Conservation (phyloP, 2,329 filamentous ascomycete genomes). For the Fusarium aywerte region DNA sequence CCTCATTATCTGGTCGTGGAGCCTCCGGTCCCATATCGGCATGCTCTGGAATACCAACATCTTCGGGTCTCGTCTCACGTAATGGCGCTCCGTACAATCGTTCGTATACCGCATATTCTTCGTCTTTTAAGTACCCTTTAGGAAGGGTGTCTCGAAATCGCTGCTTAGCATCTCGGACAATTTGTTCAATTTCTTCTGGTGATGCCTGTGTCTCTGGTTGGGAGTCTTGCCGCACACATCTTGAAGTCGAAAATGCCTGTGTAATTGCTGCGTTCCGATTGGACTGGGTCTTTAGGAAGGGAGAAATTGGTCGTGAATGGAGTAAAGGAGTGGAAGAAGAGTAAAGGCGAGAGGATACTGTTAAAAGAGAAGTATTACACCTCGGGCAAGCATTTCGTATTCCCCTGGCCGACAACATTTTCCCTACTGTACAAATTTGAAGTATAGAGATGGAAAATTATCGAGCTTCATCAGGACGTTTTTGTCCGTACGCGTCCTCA, state of each 20-base stretch:
- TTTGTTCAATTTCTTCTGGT: constrained; percentile 63
- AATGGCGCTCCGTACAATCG: constrained; percentile 83
- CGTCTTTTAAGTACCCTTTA: constrained; percentile 72
- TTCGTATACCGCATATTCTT: constrained; percentile 81
- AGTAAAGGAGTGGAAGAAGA: constrained; percentile 24
- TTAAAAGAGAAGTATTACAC: constrained; percentile 38
- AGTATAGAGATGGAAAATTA: constrained; percentile 15
- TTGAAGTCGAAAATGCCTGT: constrained; percentile 49
- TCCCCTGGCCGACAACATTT: constrained; percentile 52
- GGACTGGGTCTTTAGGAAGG: constrained; percentile 34
- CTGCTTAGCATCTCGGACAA: constrained; percentile 77
- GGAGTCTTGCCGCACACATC: constrained; percentile 38
- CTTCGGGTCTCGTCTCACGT: constrained; percentile 68
- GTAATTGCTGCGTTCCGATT: constrained; percentile 45
- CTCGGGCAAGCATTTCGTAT: constrained; percentile 50
- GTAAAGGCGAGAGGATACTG: constrained; percentile 23
- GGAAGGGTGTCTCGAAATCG: constrained; percentile 82
- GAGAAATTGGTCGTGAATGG: constrained; percentile 32
- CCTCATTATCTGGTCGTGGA: constrained; percentile 49
- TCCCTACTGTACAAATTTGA: constrained; percentile 39
- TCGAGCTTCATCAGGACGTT: constrained; percentile 36
- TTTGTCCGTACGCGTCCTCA: constrained; percentile 44
- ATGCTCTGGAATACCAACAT: constrained; percentile 62
- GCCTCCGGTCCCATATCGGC: constrained; percentile 50
- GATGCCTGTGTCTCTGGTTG: constrained; percentile 16